phyloP scores from a whole-genome alignment of 2,329 filamentous ascomycete genomes.

The Biscogniauxia sp. region DNA sequence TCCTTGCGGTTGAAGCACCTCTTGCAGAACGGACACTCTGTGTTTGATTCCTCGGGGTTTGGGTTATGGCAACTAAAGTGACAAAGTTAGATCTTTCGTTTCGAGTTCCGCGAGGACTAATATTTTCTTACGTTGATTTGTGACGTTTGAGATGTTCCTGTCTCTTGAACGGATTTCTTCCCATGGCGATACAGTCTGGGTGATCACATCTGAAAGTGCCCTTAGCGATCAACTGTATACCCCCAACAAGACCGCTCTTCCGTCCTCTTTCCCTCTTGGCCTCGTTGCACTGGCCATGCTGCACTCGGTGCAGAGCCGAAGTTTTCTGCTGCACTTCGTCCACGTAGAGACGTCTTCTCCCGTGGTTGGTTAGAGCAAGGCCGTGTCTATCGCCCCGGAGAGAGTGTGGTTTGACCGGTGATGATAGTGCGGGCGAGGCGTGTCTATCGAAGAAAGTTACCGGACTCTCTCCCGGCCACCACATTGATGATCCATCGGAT shows the following conservation, averaged over 20 bases:
- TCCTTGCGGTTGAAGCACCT: conserved; percentile 38
- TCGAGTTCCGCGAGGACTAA: background rate
- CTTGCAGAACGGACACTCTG: conserved; percentile 22
- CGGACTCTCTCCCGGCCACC: conserved; percentile 22
- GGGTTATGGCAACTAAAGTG: conserved; percentile 27
- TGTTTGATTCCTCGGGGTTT: conserved; percentile 16
- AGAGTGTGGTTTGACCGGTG: conserved; percentile 25
- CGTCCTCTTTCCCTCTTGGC: conserved; percentile 15
- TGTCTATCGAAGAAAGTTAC: conserved; percentile 19
- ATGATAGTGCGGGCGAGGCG: conserved; percentile 14
- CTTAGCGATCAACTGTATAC: conserved; percentile 26
- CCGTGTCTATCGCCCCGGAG: conserved; percentile 24
- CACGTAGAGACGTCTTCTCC: conserved; percentile 40
- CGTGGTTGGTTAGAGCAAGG: conserved; percentile 24
- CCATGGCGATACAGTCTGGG: conserved; percentile 40
- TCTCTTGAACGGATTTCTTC: conserved; percentile 44
- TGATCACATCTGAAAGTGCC: conserved; percentile 42
- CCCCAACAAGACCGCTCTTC: conserved; percentile 12
- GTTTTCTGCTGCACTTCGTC: conserved; percentile 45
- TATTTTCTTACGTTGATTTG: conserved; percentile 42
- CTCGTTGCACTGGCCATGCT: conserved; percentile 25
- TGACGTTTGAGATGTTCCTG: conserved; percentile 58
- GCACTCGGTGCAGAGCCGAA: conserved; percentile 42
- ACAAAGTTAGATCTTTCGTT: conserved; percentile 27
- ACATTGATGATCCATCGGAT: conserved; percentile 13